These are phyloP conservation scores for Scleromitrula shiraiana DNA, from an alignment of 2,329 filamentous ascomycete genomes.

Conservation along the genomic window DNA sequence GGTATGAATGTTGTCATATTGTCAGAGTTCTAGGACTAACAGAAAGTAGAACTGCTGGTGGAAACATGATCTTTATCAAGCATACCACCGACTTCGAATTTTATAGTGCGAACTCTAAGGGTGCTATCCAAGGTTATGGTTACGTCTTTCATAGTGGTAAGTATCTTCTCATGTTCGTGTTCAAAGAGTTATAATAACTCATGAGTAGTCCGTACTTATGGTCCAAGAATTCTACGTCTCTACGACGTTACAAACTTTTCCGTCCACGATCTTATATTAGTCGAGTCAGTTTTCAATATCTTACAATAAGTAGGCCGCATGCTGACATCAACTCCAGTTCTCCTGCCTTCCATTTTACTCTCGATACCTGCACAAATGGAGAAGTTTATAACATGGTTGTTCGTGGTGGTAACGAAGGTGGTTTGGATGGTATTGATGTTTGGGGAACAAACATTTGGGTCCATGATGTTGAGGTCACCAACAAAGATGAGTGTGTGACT, in stretches of 20 bases:
- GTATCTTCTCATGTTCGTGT: no score
- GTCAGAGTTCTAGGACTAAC: neutral
- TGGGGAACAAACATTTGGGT: conserved; percentile 48
- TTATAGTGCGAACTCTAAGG: conserved; percentile 42
- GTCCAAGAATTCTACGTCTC: conserved; percentile 20
- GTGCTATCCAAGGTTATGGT: conserved; percentile 45
- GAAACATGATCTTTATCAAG: conserved; percentile 46
- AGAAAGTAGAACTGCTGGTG: conserved; percentile 29
- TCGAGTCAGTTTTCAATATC: conserved; percentile 14
- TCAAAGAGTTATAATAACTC: no score
- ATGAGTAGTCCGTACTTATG: conserved; percentile 8
- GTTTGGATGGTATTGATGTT: conserved; percentile 49
- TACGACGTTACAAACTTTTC: conserved; percentile 18
- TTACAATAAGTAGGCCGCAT: neutral
- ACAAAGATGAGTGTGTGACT: conserved; percentile 54
- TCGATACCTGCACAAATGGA: conserved; percentile 43
- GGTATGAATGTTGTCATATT: conserved; percentile 18
- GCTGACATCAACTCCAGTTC: conserved; percentile 14
- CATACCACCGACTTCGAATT: conserved; percentile 44
- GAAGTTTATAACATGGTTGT: conserved; percentile 50
- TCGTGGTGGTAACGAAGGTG: conserved; percentile 42
- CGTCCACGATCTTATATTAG: conserved; percentile 20
- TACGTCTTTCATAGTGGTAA: conserved; percentile 37
- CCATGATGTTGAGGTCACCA: conserved; percentile 53
- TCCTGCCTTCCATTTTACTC: conserved; percentile 34